Percentiles rank a stretch among this genome's conserved stretches.
Evolutionary conservation across 192 early-diverging fungal genomes (phyloP).

Genomic region (Dissophora globulifera): DNA sequence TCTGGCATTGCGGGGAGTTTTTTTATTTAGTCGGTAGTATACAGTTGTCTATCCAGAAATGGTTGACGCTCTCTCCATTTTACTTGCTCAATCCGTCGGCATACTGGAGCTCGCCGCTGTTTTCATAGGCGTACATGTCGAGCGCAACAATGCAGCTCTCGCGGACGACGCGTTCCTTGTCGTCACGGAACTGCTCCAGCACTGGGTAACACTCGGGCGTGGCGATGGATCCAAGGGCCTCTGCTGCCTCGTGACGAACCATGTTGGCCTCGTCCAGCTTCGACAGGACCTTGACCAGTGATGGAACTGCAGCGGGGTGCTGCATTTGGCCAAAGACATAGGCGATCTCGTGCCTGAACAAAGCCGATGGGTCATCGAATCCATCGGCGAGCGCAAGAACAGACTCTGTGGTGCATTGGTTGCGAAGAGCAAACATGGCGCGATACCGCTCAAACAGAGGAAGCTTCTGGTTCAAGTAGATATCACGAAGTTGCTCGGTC

Average conservation of each 20-base stretch:
- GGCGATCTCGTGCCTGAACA: slow-evolving; percentile 96
- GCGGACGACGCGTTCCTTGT: slow-evolving; percentile 85
- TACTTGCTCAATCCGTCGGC: slow-evolving; percentile 68
- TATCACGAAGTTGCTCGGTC: slow-evolving; percentile 69
- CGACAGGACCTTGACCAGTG: slow-evolving; percentile 79
- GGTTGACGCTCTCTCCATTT: no score
- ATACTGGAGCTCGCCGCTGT: slow-evolving; percentile 87
- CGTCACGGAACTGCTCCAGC: slow-evolving; percentile 76
- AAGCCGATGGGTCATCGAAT: slow-evolving; percentile 75
- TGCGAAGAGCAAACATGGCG: slow-evolving; percentile 94
- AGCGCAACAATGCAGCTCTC: slow-evolving; percentile 94
- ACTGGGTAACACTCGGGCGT: slow-evolving; percentile 83
- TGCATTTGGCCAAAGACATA: slow-evolving; percentile 99
- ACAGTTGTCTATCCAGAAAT: no score
- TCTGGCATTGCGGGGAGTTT: not conserved
- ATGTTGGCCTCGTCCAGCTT: slow-evolving; percentile 84
- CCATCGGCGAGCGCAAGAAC: slow-evolving; percentile 88
- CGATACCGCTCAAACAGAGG: slow-evolving; percentile 93
- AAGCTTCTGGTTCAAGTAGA: slow-evolving; percentile 73
- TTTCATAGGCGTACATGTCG: slow-evolving; percentile 97
- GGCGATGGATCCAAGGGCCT: slow-evolving; percentile 96
- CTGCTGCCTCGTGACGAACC: slow-evolving; percentile 98
- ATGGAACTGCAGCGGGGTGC: slow-evolving; percentile 88
- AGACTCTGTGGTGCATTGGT: slow-evolving; percentile 83
- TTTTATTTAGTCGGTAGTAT: no score